These are phyloP conservation scores for Penicillium sclerotiorum DNA, from an alignment of 2,329 filamentous ascomycete genomes.

Conservation along the genomic window DNA sequence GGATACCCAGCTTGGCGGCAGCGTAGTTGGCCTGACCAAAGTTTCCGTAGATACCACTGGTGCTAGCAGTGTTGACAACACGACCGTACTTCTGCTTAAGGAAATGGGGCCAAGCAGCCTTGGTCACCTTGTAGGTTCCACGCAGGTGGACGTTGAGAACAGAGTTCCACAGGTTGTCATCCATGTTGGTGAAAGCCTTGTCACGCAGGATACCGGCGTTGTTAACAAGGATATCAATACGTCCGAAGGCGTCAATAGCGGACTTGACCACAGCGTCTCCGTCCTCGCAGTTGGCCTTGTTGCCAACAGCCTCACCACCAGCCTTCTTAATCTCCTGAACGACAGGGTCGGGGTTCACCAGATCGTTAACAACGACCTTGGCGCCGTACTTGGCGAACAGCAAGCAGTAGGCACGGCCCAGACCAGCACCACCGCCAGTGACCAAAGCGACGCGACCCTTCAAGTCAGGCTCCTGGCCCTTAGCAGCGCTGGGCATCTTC, in stretches of 20 bases:
- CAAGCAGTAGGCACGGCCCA: conserved; percentile 87
- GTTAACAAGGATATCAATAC: conserved; percentile 94
- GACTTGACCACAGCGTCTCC: conserved; percentile 89
- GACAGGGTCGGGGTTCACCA: conserved; percentile 87
- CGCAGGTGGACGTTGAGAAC: conserved; percentile 91
- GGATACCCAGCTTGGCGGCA: conserved; percentile 86
- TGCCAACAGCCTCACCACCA: conserved; percentile 86
- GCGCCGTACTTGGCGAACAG: conserved; percentile 84
- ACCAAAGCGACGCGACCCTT: conserved; percentile 82
- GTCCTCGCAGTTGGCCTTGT: conserved; percentile 92
- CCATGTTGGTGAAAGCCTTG: conserved; percentile 98
- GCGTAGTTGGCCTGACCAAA: conserved; percentile 99
- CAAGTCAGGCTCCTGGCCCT: conserved; percentile 76
- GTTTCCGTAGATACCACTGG: conserved; percentile 97
- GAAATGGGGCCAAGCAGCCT: conserved; percentile 97
- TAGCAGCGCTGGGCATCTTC: conserved; percentile 72
- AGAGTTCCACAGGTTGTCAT: conserved; percentile 87
- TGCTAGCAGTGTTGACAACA: conserved; percentile 94
- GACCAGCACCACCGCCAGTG: conserved; percentile 85
- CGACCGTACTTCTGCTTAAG: conserved; percentile 98
- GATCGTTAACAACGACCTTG: conserved; percentile 89
- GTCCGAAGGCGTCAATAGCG: conserved; percentile 90
- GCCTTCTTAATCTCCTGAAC: conserved; percentile 89
- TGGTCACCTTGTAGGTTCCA: conserved; percentile 94
- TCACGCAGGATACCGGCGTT: conserved; percentile 97